Evolutionary conservation across 805 yeast species (phyloP).

Genomic region (Metschnikowia matae): DNA sequence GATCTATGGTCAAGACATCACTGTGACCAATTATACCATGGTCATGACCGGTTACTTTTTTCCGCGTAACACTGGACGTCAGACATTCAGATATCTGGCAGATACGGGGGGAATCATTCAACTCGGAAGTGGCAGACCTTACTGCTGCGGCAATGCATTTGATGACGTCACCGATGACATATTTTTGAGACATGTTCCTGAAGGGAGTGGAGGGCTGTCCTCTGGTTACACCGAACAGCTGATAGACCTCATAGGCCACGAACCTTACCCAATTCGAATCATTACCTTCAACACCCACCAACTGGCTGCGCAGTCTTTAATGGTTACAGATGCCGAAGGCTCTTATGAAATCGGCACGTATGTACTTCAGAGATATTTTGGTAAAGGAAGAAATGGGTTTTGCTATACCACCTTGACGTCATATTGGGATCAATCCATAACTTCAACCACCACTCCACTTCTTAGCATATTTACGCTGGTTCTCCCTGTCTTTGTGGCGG

Average conservation of each 20-base stretch:
- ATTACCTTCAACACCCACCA: constrained; percentile 6
- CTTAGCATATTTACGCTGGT: too few relatives aligned
- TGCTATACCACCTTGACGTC: constrained; percentile 5
- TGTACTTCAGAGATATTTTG: too few relatives aligned
- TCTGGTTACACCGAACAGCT: constrained; percentile 6
- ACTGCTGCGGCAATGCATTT: constrained; percentile 14
- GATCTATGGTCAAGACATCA: background rate
- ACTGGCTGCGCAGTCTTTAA: background rate
- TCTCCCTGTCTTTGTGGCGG: too few relatives aligned
- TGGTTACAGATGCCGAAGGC: too few relatives aligned
- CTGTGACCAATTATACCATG: background rate
- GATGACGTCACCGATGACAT: constrained; percentile 1
- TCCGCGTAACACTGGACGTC: background rate
- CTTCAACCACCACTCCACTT: too few relatives aligned
- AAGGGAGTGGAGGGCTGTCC: constrained; percentile 5
- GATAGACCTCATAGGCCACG: too few relatives aligned
- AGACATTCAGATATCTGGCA: background rate
- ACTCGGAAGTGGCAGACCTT: background rate
- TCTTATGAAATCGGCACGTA: too few relatives aligned
- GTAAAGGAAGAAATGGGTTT: too few relatives aligned
- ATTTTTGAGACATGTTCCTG: constrained; percentile 8
- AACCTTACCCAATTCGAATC: constrained; percentile 1
- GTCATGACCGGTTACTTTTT: background rate
- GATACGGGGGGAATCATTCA: background rate
- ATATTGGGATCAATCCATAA: constrained; percentile 1